These are phyloP conservation scores for Aurifilum marmelostoma DNA, from an alignment of 2,329 filamentous ascomycete genomes.

Conservation along the genomic window DNA sequence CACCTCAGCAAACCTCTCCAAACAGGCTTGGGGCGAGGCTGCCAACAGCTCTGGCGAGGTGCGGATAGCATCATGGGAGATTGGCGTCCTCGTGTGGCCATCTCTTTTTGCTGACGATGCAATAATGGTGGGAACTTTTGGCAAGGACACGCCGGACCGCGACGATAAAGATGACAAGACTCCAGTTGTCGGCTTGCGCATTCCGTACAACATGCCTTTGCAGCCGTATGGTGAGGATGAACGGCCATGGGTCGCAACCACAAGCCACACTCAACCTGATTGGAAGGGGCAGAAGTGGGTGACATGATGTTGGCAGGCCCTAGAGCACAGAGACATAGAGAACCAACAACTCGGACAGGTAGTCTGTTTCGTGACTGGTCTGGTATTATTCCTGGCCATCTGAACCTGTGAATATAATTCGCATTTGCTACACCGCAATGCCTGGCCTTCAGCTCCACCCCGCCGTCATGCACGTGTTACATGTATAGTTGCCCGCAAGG, in stretches of 20 bases:
- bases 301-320: slow-evolving; percentile 7
- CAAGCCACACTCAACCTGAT: slow-evolving; percentile 63
- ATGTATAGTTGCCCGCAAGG: background rate
- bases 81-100: slow-evolving; percentile 84
- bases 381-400: background rate
- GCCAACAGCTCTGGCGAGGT: slow-evolving; percentile 61
- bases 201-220: slow-evolving; percentile 83
- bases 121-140: slow-evolving; percentile 71
- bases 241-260: slow-evolving; percentile 76
- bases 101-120: slow-evolving; percentile 53
- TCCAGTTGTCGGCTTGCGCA: slow-evolving; percentile 67
- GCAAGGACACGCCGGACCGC: slow-evolving; percentile 55
- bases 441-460: background rate
- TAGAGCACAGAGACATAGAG: background rate
- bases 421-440: background rate
- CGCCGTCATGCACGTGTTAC: background rate
- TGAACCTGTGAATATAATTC: background rate
- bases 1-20: slow-evolving; percentile 90
- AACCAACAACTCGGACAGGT: background rate
- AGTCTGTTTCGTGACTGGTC: background rate
- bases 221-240: slow-evolving; percentile 66
- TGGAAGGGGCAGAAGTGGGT: slow-evolving; percentile 53
- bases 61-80: slow-evolving; percentile 79
- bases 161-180: slow-evolving; percentile 33
- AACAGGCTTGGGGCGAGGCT: slow-evolving; percentile 82